Conservation (phyloP, 2,329 filamentous ascomycete genomes). For the Cercospora sesami region DNA sequence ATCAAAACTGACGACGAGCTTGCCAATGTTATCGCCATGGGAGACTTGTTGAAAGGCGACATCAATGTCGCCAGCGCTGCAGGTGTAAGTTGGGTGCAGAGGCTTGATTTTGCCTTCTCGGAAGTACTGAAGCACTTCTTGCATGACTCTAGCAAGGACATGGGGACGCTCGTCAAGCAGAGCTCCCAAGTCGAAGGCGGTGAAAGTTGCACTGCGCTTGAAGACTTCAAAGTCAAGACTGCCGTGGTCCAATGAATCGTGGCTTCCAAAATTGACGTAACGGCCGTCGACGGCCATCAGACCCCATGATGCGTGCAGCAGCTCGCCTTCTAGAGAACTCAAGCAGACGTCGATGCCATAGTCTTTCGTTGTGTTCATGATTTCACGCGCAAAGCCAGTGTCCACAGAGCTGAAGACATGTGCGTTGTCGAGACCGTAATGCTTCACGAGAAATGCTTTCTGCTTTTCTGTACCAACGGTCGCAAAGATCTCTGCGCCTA, state of each 20-base stretch:
- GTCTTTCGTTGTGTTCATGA: neutral
- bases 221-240: slow-evolving; percentile 10
- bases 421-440: neutral
- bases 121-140: neutral
- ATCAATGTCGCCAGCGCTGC: neutral
- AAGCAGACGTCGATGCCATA: slow-evolving; percentile 19
- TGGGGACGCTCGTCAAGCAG: neutral
- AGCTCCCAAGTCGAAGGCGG: neutral
- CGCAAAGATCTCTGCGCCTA: slow-evolving; percentile 34
- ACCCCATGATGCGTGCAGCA: slow-evolving; percentile 18
- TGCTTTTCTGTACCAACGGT: slow-evolving; percentile 34
- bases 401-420: neutral
- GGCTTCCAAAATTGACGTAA: slow-evolving; percentile 32
- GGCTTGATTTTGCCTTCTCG: neutral
- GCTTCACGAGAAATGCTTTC: slow-evolving; percentile 6
- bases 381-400: neutral
- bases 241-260: slow-evolving; percentile 20
- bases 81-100: neutral
- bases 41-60: neutral
- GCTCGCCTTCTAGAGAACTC: slow-evolving; percentile 20
- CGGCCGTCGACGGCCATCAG: slow-evolving; percentile 35
- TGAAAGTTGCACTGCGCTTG: neutral
- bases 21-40: neutral
- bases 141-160: neutral
- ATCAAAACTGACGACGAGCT: neutral